A percentile compares a stretch with the other conserved stretches of the same genome.
Conservation (phyloP, 768 basidiomycete genomes). For the Rhodosporidiobolus sp. region DNA sequence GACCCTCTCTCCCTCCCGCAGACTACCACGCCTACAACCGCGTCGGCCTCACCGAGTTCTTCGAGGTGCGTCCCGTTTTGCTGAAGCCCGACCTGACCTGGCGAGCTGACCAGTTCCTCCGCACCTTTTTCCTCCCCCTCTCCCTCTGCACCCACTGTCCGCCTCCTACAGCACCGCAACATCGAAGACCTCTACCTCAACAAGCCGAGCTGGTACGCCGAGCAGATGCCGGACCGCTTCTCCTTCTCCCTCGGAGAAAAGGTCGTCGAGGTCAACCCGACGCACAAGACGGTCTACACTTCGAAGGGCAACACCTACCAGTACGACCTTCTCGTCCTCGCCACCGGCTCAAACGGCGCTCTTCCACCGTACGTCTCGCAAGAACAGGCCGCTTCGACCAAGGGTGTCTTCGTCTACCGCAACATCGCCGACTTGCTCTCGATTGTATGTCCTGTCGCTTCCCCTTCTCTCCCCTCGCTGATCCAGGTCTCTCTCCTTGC, state of each 20-base stretch:
- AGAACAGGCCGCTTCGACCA: constrained; percentile 50
- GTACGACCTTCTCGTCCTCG: constrained; percentile 66
- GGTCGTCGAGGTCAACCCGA: constrained; percentile 45
- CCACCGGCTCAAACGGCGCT: constrained; percentile 66
- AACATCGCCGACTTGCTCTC: constrained; percentile 66
- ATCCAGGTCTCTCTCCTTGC: no score
- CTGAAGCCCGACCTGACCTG: constrained; percentile 10
- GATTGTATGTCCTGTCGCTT: constrained; percentile 47
- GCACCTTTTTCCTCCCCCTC: constrained; percentile 46
- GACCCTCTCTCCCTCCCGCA: constrained; percentile 1
- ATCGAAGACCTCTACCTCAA: constrained; percentile 64
- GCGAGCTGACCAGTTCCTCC: neutral
- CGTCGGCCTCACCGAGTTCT: constrained; percentile 55
- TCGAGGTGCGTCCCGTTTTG: constrained; percentile 59
- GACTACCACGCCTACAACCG: constrained; percentile 46
- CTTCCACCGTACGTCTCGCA: constrained; percentile 61
- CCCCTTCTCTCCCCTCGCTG: neutral
- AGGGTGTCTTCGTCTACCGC: constrained; percentile 62
- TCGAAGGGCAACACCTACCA: constrained; percentile 51
- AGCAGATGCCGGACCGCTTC: constrained; percentile 60
- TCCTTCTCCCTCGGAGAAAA: constrained; percentile 56
- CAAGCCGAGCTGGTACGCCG: constrained; percentile 47
- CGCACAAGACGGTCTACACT: constrained; percentile 54
- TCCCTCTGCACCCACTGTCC: no score
- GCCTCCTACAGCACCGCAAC: constrained; percentile 58